phyloP scores from a whole-genome alignment of 441 rosid species.

The Gossypium aridum region DNA sequence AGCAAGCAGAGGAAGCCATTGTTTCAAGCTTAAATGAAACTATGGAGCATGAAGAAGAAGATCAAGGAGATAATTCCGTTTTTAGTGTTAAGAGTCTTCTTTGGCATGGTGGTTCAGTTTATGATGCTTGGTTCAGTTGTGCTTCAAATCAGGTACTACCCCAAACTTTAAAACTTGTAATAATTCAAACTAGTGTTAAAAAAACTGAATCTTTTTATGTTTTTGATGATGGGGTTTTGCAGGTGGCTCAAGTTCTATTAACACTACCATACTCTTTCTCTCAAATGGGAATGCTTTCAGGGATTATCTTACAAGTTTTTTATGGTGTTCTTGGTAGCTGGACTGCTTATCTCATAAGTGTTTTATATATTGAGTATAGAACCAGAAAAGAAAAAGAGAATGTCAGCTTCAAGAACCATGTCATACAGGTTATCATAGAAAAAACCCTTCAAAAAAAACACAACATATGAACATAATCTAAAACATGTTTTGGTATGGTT shows the following conservation, averaged over 20 bases:
- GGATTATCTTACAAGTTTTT: conserved; percentile 48
- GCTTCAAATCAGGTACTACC: conserved; percentile 48
- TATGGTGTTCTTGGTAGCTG: conserved; percentile 59
- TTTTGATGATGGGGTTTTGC: conserved; percentile 3
- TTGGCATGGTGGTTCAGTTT: conserved; percentile 61
- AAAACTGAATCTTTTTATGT: neutral
- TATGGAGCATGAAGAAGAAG: conserved; percentile 18
- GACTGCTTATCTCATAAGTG: conserved; percentile 69
- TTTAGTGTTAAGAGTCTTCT: conserved; percentile 34
- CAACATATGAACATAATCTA: neutral
- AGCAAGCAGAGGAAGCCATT: conserved; percentile 58
- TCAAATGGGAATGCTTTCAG: conserved; percentile 68
- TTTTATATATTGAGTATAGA: conserved; percentile 51
- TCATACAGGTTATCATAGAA: conserved; percentile 39
- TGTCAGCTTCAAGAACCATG: conserved; percentile 59
- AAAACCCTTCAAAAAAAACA: neutral
- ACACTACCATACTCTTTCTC: conserved; percentile 64
- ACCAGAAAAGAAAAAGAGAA: conserved; percentile 46
- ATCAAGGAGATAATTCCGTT: conserved; percentile 22
- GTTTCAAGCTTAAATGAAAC: conserved; percentile 41
- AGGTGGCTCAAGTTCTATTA: conserved; percentile 63
- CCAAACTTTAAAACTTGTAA: neutral
- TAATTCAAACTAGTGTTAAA: neutral
- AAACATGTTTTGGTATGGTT: no score
- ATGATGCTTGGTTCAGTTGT: conserved; percentile 63